Evolutionary conservation across 2,329 filamentous ascomycete species (phyloP), one percentile per base, ranked within the genome.

Genomic region (Cladophialophora immunda): DNA sequence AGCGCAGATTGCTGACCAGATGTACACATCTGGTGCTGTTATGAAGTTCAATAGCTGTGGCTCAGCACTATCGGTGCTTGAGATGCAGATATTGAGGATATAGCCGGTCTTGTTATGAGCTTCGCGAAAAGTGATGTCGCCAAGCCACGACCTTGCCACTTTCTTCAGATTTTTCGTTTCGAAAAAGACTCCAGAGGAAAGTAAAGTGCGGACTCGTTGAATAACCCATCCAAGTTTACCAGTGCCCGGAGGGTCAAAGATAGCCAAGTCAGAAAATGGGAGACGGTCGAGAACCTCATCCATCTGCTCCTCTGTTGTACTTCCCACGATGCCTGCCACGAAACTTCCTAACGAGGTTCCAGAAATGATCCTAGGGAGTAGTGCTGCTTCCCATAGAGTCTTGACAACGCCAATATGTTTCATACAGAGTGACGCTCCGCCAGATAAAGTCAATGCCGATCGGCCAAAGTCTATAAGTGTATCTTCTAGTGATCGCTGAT

Each of bases 1-100:
- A 0, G 94, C 93, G n/a, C 79, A 86, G 74, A 97, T 94, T 36
- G 94, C 94, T n/a, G 94, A 97, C 93, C 94, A 97, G 63, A 98
- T 94, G 81, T 97, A 87, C 62, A 98, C 94, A 75, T 97, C 95
- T 0, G 94, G 94, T 0, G 94, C 91, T 0, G 94, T 97, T 66
- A 97, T 87, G 75, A 97, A 97, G 77, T 98, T 98, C 72, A 98
- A 84, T 0, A 98, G 82, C 38, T 92, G 85, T 0, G 94, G 94
- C 76, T 97, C 94, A 77, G 96, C 95, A 62, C 94, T 86, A n/a
- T 91, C 92, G 1, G 92, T 91, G 1, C 91, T 93, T 0, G 94
- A 97, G 5, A 98, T 94, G 66, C 92, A 94, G 38, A 98, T 97
- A 77, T 97, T 98, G 75, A 97, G 87, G 68, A 97, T 94, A 66